Conservation (phyloP, 805 yeast genomes). For the Myxozyma nipponensis region DNA sequence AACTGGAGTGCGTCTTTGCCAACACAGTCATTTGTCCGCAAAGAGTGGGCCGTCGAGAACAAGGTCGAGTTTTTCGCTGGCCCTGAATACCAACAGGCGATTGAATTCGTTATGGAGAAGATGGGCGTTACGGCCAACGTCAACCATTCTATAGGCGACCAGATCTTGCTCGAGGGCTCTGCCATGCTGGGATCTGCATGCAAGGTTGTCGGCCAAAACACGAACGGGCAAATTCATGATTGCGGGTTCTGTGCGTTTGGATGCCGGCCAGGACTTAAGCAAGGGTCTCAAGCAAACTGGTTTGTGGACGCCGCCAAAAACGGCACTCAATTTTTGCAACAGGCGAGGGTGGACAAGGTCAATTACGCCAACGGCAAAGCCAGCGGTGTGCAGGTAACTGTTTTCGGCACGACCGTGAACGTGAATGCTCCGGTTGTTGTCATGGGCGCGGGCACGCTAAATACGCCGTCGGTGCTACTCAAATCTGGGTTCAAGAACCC, state of each 20-base stretch:
- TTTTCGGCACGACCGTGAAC: slow-evolving; percentile 29
- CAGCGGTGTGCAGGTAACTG: slow-evolving; percentile 43
- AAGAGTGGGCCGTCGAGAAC: slow-evolving; percentile 46
- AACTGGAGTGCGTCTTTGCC: slow-evolving; percentile 55
- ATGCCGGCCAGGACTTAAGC: slow-evolving; percentile 49
- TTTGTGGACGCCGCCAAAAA: slow-evolving; percentile 45
- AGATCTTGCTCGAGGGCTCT: slow-evolving; percentile 45
- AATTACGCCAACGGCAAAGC: slow-evolving; percentile 46
- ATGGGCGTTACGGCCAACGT: slow-evolving; percentile 48
- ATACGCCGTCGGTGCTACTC: slow-evolving; percentile 48
- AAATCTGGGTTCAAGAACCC: slow-evolving; percentile 49
- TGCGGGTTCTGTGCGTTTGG: slow-evolving; percentile 51
- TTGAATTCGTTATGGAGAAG: slow-evolving; percentile 45
- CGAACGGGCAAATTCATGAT: slow-evolving; percentile 41
- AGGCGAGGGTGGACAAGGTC: slow-evolving; percentile 42
- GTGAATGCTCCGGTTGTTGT: slow-evolving; percentile 47
- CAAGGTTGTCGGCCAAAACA: slow-evolving; percentile 46
- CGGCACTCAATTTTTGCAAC: slow-evolving; percentile 48
- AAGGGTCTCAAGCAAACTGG: slow-evolving; percentile 52
- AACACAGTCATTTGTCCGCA: slow-evolving; percentile 49
- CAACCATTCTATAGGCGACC: slow-evolving; percentile 46
- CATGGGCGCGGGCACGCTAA: slow-evolving; percentile 47
- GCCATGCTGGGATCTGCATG: slow-evolving; percentile 45
- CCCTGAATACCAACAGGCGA: slow-evolving; percentile 44
- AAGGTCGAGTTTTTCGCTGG: slow-evolving; percentile 48